Percentiles rank a stretch among this genome's conserved stretches.
These are phyloP conservation scores for Diddensiella santjacobensis DNA, from an alignment of 805 yeast species.

Conservation along the genomic window DNA sequence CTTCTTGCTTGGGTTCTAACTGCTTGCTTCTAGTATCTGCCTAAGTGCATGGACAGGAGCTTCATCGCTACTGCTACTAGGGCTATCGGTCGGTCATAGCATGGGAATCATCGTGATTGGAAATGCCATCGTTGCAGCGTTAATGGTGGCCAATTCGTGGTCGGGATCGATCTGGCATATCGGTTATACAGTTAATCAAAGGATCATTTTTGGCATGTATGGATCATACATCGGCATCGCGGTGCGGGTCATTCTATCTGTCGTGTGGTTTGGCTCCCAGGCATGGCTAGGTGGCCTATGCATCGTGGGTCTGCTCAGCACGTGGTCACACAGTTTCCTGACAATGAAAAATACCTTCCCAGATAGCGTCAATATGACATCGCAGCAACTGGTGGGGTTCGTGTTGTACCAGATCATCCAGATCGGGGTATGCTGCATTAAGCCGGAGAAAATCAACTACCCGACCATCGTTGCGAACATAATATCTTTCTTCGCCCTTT, in stretches of 20 bases:
- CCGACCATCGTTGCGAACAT: constrained; percentile 37
- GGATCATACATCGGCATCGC: constrained; percentile 37
- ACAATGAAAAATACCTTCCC: constrained; percentile 41
- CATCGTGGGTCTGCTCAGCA: constrained; percentile 37
- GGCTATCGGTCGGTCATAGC: constrained; percentile 43
- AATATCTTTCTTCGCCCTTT: constrained; percentile 36
- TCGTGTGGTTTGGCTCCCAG: constrained; percentile 46
- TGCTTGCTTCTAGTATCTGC: constrained; percentile 27
- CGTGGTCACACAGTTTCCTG: constrained; percentile 39
- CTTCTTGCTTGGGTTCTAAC: not conserved
- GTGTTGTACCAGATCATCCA: constrained; percentile 44
- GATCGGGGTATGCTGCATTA: constrained; percentile 37
- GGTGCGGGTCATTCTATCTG: constrained; percentile 40
- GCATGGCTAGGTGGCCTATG: constrained; percentile 46
- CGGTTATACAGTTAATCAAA: constrained; percentile 44
- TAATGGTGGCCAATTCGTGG: constrained; percentile 43
- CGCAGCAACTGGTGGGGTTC: constrained; percentile 41
- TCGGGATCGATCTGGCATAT: constrained; percentile 44
- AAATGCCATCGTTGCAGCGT: constrained; percentile 38
- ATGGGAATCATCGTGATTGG: constrained; percentile 45
- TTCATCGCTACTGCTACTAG: constrained; percentile 41
- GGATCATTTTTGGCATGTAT: constrained; percentile 45
- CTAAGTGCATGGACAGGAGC: constrained; percentile 43
- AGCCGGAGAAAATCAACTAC: constrained; percentile 30
- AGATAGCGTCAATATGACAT: constrained; percentile 33